Conservation (phyloP, 2,329 filamentous ascomycete genomes). For the Tolypocladium amazonense region DNA sequence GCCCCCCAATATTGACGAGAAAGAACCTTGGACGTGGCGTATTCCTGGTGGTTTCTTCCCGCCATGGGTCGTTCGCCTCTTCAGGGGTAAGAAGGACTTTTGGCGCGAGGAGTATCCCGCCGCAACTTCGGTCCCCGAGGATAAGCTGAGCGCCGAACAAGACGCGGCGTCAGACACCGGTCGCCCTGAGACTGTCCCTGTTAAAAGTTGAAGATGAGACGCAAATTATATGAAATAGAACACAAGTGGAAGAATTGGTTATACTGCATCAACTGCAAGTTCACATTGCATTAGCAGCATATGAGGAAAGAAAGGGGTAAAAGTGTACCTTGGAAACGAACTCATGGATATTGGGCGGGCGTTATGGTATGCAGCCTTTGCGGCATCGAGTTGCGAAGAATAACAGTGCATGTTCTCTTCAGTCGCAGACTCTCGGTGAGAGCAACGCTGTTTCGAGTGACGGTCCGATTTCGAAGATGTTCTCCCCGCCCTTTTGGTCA, state of each 20-base stretch:
- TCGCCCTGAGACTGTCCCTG: background rate
- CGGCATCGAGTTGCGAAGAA: background rate
- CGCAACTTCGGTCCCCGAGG: constrained; percentile 2
- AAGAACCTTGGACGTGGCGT: constrained; percentile 72
- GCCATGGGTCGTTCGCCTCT: constrained; percentile 57
- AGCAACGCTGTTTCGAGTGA: background rate
- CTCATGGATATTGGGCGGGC: background rate
- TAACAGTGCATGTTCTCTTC: background rate
- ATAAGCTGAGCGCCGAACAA: constrained; percentile 9
- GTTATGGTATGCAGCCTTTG: background rate
- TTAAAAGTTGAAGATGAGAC: constrained; percentile 1
- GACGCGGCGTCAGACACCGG: constrained; percentile 7
- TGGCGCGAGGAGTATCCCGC: constrained; percentile 39
- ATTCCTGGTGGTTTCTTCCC: constrained; percentile 66
- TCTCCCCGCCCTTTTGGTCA: background rate
- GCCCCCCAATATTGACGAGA: constrained; percentile 63
- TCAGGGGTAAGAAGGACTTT: constrained; percentile 61
- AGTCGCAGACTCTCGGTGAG: background rate
- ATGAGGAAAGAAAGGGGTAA: background rate
- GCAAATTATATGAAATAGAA: background rate
- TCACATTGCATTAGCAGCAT: background rate
- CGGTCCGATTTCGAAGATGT: background rate
- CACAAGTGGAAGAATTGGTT: background rate
- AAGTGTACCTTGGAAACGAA: background rate
- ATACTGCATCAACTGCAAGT: background rate